Base-by-base conservation (phyloP, 139 green algal species). In the Haematococcus lacustris region DNA sequence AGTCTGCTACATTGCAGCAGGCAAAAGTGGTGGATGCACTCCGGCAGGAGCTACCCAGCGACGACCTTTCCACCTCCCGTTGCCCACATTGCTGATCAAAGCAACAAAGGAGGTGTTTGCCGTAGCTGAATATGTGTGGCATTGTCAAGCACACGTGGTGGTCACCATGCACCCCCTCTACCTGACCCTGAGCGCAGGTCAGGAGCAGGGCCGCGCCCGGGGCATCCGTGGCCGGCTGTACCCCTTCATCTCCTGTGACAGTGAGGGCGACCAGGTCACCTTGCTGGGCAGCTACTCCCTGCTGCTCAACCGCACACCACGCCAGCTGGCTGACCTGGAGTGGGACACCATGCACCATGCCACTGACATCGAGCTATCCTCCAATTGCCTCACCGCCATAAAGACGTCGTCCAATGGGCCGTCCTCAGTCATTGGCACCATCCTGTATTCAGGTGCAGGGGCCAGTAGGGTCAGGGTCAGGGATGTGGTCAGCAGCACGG, bases 191-290 rank as follows among this genome's bases (percentile, higher is more conserved):
- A 76, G n/a, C n/a, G n/a, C 66, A 82, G 63, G 63, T 37, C 53
- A 75, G 30, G 74, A 79, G 60, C 71, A 76, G 61, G 71, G 60
- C 32, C 39, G 83, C 3, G 83, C 83, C 38, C 77, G 77, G n/a
- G 83, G 83, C 73, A 88, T 88, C 35, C 79, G 83, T 33, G 83
- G 83, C 26, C 78, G 83, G 3, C 69, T 89, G 13, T 89, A 85
- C 74, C 83, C 83, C 28, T 89, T 89, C 62, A 76, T 89, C 21
- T 89, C 83, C 28, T 86, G 82, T 63, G 83, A 89, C 72, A 83
- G 74, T 25, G 83, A 89, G 74, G 73, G 70, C 21, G 83, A 89
- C 62, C 76, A 86, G 59, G 74, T 86, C 60, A 82, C 78, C 0
- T 74, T 89, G 38, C 71, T 89, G 72, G 83, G 83, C 71, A 81